These are phyloP conservation scores for Sordariomycetes sp. DNA, from an alignment of 2,329 filamentous ascomycete genomes.

Conservation along the genomic window DNA sequence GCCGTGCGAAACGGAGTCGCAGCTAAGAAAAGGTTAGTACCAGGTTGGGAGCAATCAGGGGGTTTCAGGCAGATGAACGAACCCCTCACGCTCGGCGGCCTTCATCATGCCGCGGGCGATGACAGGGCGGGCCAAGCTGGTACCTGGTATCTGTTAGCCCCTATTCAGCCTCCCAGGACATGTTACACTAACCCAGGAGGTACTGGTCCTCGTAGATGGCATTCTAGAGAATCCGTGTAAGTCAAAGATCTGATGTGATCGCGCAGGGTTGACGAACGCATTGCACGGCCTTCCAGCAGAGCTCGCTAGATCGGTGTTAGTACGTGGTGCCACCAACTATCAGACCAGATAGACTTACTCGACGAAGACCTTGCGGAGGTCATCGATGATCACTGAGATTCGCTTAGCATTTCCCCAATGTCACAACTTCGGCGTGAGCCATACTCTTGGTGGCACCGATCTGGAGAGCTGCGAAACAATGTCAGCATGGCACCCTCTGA, in stretches of 20 bases:
- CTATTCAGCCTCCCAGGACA: neutral
- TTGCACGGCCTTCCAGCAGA: neutral
- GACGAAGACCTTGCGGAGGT: conserved; percentile 58
- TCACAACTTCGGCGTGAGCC: neutral
- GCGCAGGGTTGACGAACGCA: conserved; percentile 27
- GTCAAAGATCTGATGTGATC: neutral
- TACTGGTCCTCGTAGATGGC: conserved; percentile 45
- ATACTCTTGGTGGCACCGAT: conserved; percentile 14
- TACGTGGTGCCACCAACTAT: neutral
- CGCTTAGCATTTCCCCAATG: neutral
- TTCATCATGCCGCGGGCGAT: conserved; percentile 50
- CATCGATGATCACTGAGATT: conserved; percentile 30
- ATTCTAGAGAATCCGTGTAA: conserved; percentile 16
- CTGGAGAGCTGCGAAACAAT: conserved; percentile 6
- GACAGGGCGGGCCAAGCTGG: conserved; percentile 47
- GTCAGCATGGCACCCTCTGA: neutral
- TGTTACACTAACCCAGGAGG: conserved; percentile 13
- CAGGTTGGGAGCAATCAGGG: too few relatives aligned
- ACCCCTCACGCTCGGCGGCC: neutral
- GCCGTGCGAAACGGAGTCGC: conserved; percentile 28
- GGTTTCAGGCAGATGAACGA: too few relatives aligned
- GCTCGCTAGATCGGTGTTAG: neutral
- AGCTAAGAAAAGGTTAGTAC: conserved; percentile 12
- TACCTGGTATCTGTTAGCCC: conserved; percentile 15
- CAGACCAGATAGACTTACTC: conserved; percentile 53